Conservation (phyloP, 345 rosid species). For the Moricandia moricandioides region DNA sequence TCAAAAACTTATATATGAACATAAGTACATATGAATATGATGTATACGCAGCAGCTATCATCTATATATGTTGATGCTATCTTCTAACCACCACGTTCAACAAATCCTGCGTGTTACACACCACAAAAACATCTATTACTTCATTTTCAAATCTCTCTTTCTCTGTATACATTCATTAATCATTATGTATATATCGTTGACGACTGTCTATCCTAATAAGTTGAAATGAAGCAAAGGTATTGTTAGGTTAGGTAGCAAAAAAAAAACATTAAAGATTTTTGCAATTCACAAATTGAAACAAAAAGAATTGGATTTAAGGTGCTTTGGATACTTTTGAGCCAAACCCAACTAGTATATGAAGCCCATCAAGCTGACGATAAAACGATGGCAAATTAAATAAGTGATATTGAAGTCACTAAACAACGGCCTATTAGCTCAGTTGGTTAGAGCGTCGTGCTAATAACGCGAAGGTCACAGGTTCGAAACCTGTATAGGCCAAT, state of each 20-base stretch:
- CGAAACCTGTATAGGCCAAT: constrained; percentile 73
- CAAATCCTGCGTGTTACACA: not conserved
- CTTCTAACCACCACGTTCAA: constrained; percentile 28
- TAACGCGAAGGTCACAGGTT: constrained; percentile 90
- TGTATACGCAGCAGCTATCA: constrained; percentile 15
- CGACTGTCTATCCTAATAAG: not conserved
- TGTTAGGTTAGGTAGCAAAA: not conserved
- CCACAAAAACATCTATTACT: constrained; percentile 4
- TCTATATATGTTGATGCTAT: constrained; percentile 12
- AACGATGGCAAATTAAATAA: no score
- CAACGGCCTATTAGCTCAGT: constrained; percentile 58
- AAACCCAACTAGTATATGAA: not conserved
- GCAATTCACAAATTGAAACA: not conserved
- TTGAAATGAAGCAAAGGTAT: not conserved
- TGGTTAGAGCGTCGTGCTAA: constrained; percentile 97
- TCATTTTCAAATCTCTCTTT: constrained; percentile 8
- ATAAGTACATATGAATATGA: constrained; percentile 14
- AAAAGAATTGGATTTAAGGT: not conserved
- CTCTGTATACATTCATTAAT: not conserved
- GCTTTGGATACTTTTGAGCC: not conserved
- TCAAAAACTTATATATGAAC: no score
- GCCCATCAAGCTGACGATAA: not conserved
- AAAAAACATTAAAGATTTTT: not conserved
- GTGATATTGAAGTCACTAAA: no score
- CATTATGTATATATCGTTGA: not conserved